phyloP scores from a whole-genome alignment of 108 stramenopile genomes.

The Schizochytrium sp. region DNA sequence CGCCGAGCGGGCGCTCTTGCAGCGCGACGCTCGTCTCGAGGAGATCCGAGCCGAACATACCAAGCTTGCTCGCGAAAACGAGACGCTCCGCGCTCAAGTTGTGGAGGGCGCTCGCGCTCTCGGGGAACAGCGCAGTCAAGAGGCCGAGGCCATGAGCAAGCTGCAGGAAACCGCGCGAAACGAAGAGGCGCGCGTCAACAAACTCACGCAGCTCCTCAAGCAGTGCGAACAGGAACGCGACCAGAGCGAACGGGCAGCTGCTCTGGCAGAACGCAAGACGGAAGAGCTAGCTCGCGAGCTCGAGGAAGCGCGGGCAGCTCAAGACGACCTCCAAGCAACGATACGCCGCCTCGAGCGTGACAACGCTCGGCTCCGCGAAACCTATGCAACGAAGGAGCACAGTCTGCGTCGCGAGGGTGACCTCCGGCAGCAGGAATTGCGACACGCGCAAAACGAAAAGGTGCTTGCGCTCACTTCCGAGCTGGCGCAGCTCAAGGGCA shows the following conservation, averaged over 20 bases:
- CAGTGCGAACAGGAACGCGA: background rate
- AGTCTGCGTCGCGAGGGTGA: background rate
- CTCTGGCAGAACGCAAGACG: background rate
- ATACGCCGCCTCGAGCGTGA: background rate
- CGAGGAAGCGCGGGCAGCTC: background rate
- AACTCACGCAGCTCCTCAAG: background rate
- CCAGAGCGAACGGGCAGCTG: background rate
- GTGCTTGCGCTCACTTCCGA: background rate
- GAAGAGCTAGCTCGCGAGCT: background rate
- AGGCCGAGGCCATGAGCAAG: background rate
- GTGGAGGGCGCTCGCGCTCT: background rate
- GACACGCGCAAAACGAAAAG: background rate
- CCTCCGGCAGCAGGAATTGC: background rate
- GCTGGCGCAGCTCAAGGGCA: background rate
- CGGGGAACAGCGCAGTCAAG: constrained; percentile 2
- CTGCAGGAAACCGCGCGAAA: background rate
- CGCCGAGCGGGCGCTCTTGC: background rate
- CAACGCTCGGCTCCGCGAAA: background rate
- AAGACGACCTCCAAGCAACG: background rate
- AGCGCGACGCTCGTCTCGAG: background rate
- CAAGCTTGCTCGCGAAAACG: background rate
- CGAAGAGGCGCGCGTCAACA: background rate
- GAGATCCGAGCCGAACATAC: background rate
- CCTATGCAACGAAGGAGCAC: background rate
- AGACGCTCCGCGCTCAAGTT: background rate